These are phyloP conservation scores for Linaria vulgaris DNA, from an alignment of 257 asterid species.

Conservation along the genomic window DNA sequence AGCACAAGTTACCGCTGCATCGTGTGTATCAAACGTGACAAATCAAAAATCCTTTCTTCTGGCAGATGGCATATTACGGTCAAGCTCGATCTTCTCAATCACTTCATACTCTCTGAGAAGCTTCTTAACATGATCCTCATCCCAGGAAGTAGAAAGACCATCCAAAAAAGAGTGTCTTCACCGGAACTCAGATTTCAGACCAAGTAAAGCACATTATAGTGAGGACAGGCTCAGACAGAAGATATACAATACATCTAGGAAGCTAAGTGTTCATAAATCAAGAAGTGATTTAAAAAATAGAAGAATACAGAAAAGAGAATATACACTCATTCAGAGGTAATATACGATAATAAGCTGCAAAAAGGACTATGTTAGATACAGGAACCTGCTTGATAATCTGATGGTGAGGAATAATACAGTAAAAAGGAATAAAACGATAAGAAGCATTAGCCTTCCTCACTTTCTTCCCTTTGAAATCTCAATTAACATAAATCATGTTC, in stretches of 20 bases:
- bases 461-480: constrained; percentile 6
- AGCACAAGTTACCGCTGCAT: constrained; percentile 88
- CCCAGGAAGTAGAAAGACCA: constrained; percentile 92
- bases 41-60: constrained; percentile 97
- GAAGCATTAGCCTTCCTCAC: constrained; percentile 7
- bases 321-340: neutral
- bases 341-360: too few species aligned
- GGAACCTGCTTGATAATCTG: neutral
- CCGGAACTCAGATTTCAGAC: constrained; percentile 46
- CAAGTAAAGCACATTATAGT: constrained; percentile 15
- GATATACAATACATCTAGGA: neutral
- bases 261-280: too few species aligned
- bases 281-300: neutral
- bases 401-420: neutral
- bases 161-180: constrained; percentile 93
- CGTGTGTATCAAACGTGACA: constrained; percentile 83
- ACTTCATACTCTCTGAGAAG: constrained; percentile 69
- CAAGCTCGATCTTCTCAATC: constrained; percentile 89
- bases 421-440: neutral
- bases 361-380: neutral
- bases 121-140: constrained; percentile 68
- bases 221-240: too few species aligned
- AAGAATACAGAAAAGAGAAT: neutral
- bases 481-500: neutral
- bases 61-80: constrained; percentile 99